Evolutionary conservation across 139 green algal genomes (phyloP), one percentile per base, ranked within the genome.

Genomic region (Chlorella sp.): DNA sequence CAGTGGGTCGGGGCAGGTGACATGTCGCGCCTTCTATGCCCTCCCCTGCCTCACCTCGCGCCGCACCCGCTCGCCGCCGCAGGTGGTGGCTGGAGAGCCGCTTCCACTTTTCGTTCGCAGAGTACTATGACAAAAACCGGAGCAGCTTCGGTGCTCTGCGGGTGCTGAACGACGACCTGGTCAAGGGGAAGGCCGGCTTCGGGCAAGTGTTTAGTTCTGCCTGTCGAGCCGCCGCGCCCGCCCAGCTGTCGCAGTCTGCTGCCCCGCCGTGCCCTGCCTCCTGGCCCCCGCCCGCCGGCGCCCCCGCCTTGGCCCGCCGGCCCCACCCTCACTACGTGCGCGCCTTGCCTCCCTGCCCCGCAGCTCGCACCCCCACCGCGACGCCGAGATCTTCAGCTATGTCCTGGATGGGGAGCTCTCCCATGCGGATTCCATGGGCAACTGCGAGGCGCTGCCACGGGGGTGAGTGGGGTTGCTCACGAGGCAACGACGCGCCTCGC

Each of bases 1-100:
- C n/a, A n/a, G n/a, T n/a, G n/a, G n/a, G n/a, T n/a, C n/a, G n/a
- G n/a, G n/a, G n/a, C n/a, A n/a, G n/a, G n/a, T n/a, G n/a, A n/a
- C n/a, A n/a, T n/a, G n/a, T n/a, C n/a, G n/a, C n/a, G n/a, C n/a
- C n/a, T n/a, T n/a, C n/a, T n/a, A n/a, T n/a, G n/a, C n/a, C n/a
- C n/a, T n/a, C n/a, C n/a, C n/a, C n/a, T n/a, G n/a, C n/a, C n/a
- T n/a, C n/a, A n/a, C n/a, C n/a, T n/a, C n/a, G n/a, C n/a, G n/a
- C n/a, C n/a, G n/a, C n/a, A n/a, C n/a, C n/a, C n/a, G n/a, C n/a
- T n/a, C n/a, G n/a, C n/a, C n/a, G n/a, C n/a, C n/a, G n/a, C n/a
- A n/a, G n/a, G n/a, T 95, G 90, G 90, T 95, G 90, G 90, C 82
- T 95, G n/a, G 85, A 92, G 77, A 85, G 63, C n/a, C 67, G 91